A percentile compares a stretch with the other conserved stretches of the same genome.
phyloP scores from a whole-genome alignment of 768 basidiomycete genomes.

The Suillus brevipes region DNA sequence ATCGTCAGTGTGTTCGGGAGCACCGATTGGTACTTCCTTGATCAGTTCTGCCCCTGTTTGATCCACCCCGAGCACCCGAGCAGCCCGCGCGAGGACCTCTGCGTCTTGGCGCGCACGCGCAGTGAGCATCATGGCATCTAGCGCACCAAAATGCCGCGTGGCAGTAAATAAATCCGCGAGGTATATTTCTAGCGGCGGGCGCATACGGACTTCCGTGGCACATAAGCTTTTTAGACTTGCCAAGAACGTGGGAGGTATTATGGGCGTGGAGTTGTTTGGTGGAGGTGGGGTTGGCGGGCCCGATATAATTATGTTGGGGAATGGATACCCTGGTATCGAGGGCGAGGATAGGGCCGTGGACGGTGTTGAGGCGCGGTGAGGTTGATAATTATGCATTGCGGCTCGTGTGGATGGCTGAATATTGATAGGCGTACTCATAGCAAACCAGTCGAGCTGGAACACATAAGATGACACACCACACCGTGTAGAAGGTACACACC shows the following conservation, averaged over 20 bases:
- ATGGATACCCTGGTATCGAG: conserved; percentile 29
- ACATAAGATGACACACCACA: conserved; percentile 11
- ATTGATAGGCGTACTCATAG: conserved; percentile 67
- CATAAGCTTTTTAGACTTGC: conserved; percentile 28
- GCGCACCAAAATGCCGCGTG: conserved; percentile 63
- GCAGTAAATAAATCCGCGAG: conserved; percentile 74
- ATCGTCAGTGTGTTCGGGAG: conserved; percentile 19
- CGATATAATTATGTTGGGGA: conserved; percentile 17
- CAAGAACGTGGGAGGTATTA: conserved; percentile 34
- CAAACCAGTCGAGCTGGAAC: conserved; percentile 70
- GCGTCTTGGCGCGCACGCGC: conserved; percentile 61
- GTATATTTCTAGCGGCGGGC: conserved; percentile 59
- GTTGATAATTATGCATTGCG: conserved; percentile 35
- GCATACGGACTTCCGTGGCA: conserved; percentile 42
- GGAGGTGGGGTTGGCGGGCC: conserved; percentile 30
- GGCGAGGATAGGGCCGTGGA: conserved; percentile 31
- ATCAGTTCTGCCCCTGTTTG: conserved; percentile 61
- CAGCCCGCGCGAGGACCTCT: conserved; percentile 65
- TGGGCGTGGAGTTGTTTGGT: conserved; percentile 20
- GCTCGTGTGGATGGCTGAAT: conserved; percentile 43
- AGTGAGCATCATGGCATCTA: conserved; percentile 71
- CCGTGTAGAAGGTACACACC: conserved; percentile 42
- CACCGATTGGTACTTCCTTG: conserved; percentile 24
- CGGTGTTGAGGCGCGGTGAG: conserved; percentile 27
- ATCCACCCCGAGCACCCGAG: conserved; percentile 63